Evolutionary conservation across 1,284 basidiomycete genomes (phyloP), one percentile per base, ranked within the genome.

Genomic region (Erythrobasidium hasegawianum): DNA sequence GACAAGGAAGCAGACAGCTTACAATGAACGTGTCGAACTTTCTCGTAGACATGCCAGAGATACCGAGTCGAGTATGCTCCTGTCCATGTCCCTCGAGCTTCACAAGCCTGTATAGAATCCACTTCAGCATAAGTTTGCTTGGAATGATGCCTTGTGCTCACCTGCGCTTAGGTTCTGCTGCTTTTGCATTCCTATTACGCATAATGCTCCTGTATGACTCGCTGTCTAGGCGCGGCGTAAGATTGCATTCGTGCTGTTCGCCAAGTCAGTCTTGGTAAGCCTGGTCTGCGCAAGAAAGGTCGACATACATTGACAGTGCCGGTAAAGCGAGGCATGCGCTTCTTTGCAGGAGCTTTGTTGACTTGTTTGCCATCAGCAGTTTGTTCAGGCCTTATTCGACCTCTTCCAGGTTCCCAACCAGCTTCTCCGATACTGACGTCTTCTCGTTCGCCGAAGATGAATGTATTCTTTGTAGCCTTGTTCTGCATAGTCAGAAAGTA

Each of bases 131-230:
- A 11, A 7, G 27, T 52, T 20, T 29, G 40, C 47, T 14, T 24
- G 5, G 7, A 2, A 20, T n/a, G 16, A 29, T n/a, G 14, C 29
- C 20, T 24, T 22, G 24, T 8, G 7, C 61, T 4, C 18, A 68
- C 67, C 45, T 54, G 33, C 78, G 71, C 64, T 76, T 77, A 11
- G 79, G 78, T 50, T 74, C 76, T 5, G 73, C 64, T 0, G 79
- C 77, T 68, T 78, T 77, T 24, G 72, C 61, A 20, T 76, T 73
- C 2, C 79, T 71, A n/a, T 74, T 72, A 9, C 79, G 74, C 14
- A 80, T 72, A 43, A 80, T 77, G 47, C 73, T 72, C 11, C 78
- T 74, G 70, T 80, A 79, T 33, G 78, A 69, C 20, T 65, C 68
- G 7, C 69, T 64, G 13, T 69, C 66, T 16, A 75, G 71, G 3